These are phyloP conservation scores for Hibiscus trionum DNA, from an alignment of 345 rosid species.

Conservation along the genomic window DNA sequence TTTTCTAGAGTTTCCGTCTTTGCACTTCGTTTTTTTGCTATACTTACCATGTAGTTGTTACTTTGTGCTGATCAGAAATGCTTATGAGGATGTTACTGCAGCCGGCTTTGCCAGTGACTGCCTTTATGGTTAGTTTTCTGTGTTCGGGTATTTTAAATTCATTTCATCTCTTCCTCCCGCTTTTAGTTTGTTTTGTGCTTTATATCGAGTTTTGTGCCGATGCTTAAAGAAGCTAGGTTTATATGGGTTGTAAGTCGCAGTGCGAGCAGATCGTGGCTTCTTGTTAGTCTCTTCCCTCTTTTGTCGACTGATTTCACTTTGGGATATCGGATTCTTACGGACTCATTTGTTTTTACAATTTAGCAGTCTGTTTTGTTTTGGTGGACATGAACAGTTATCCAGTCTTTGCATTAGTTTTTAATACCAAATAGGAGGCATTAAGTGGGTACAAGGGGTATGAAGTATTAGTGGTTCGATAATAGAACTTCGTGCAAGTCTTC, in stretches of 20 bases:
- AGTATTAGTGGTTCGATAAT: neutral
- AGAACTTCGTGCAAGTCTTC: neutral
- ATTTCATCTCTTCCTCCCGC: neutral
- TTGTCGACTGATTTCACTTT: no score
- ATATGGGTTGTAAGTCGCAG: neutral
- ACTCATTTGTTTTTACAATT: neutral
- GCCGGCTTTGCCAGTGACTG: conserved; percentile 32
- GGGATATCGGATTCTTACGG: no score
- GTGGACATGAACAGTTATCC: neutral
- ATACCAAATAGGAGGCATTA: neutral
- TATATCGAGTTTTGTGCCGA: neutral
- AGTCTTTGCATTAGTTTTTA: neutral
- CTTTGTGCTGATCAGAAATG: conserved; percentile 30
- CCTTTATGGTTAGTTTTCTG: conserved; percentile 37
- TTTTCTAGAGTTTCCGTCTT: neutral
- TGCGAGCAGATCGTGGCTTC: no score
- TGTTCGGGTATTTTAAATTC: neutral
- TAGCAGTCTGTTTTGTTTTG: neutral
- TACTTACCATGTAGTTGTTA: neutral
- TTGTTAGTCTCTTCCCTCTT: no score
- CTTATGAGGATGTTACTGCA: conserved; percentile 42
- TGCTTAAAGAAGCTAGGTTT: neutral
- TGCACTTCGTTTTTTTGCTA: neutral
- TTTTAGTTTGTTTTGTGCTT: neutral
- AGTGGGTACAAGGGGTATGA: neutral